A percentile compares a stretch with the other conserved stretches of the same genome.
Conservation (phyloP, 345 rosid genomes). For the Eucalyptus tenuipes region DNA sequence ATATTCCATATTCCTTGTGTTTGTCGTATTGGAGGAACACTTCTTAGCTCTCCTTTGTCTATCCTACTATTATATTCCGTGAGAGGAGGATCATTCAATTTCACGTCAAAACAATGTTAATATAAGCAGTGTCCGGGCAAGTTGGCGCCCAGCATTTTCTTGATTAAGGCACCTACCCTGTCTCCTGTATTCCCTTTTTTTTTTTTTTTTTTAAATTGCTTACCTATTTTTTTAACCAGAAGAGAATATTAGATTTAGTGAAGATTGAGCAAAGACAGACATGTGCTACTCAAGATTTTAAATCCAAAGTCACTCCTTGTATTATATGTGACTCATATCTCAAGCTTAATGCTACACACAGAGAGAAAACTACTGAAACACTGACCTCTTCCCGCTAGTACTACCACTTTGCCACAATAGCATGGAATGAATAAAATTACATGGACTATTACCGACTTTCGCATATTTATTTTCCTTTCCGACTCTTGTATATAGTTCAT, state of each 20-base stretch:
- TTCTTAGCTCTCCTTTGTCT: neutral
- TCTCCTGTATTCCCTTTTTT: neutral
- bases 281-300: neutral
- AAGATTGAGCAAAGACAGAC: slow-evolving; percentile 14
- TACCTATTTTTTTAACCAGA: neutral
- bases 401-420: neutral
- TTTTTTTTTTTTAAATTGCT: neutral
- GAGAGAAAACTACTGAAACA: neutral
- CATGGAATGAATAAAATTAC: neutral
- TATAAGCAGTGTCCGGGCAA: neutral
- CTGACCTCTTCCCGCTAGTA: neutral
- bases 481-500: neutral
- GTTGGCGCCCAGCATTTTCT: neutral
- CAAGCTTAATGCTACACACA: neutral
- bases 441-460: neutral
- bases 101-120: neutral
- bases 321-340: neutral
- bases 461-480: neutral
- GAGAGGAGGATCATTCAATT: neutral
- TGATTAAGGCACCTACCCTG: neutral
- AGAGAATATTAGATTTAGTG: neutral
- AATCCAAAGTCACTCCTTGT: neutral
- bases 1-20: slow-evolving; percentile 88
- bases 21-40: slow-evolving; percentile 46
- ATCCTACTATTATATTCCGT: neutral